Conservation (phyloP, 2,329 filamentous ascomycete species). For the Phialemoniopsis sp. region DNA sequence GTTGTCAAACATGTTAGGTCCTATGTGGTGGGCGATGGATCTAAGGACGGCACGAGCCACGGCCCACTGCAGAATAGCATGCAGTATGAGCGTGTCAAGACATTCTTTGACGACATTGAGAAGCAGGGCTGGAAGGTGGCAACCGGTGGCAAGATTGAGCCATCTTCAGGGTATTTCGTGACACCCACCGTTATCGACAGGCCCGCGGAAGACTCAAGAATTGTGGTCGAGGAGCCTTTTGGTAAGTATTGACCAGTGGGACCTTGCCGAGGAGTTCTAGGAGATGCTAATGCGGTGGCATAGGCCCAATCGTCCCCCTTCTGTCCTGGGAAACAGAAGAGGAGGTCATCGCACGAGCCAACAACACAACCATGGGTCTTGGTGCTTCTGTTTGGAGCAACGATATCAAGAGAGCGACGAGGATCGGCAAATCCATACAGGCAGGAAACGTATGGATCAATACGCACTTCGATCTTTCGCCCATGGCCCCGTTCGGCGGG, state of each 20-base stretch:
- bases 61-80: slow-evolving; percentile 57
- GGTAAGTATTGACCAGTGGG: slow-evolving; percentile 34
- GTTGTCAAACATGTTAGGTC: slow-evolving; percentile 40
- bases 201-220: slow-evolving; percentile 49
- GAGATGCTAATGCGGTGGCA: slow-evolving; percentile 12
- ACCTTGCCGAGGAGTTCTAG: slow-evolving; percentile 52
- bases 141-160: slow-evolving; percentile 31
- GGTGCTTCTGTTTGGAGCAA: slow-evolving; percentile 49
- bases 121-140: slow-evolving; percentile 41
- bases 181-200: slow-evolving; percentile 57
- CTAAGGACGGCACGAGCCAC: slow-evolving; percentile 34
- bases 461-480: slow-evolving; percentile 31
- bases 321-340: slow-evolving; percentile 38
- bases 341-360: slow-evolving; percentile 41
- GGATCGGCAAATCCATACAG: slow-evolving; percentile 40
- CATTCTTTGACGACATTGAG: slow-evolving; percentile 43
- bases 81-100: slow-evolving; percentile 47
- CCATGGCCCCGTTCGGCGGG: slow-evolving; percentile 39
- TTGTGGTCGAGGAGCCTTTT: slow-evolving; percentile 53
- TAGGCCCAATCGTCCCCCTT: slow-evolving; percentile 35
- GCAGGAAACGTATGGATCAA: slow-evolving; percentile 56
- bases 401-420: slow-evolving; percentile 41
- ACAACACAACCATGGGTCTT: slow-evolving; percentile 43
- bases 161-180: slow-evolving; percentile 58
- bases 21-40: slow-evolving; percentile 36